Conservation (phyloP, 805 yeast species). For the Dipodascus albidus region DNA sequence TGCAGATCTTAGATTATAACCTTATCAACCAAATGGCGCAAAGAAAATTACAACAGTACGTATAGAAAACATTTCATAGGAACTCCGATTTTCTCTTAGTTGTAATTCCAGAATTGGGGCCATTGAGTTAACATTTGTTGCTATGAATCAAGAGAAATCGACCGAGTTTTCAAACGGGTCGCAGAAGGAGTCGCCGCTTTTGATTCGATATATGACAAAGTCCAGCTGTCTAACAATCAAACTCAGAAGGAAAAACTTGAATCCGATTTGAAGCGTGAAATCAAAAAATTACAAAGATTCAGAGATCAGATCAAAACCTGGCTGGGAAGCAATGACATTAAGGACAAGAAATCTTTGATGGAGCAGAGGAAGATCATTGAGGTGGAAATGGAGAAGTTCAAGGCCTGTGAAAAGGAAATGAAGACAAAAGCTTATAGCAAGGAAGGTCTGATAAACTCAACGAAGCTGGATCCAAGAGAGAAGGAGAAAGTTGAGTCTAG, state of each 20-base stretch:
- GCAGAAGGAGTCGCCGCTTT: conserved; percentile 82
- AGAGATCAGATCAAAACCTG: conserved; percentile 94
- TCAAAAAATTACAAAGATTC: conserved; percentile 84
- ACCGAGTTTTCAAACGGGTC: conserved; percentile 83
- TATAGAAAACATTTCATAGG: too few species aligned
- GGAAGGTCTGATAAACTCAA: conserved; percentile 74
- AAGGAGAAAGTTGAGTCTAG: conserved; percentile 65
- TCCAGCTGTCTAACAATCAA: conserved; percentile 66
- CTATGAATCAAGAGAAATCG: conserved; percentile 50
- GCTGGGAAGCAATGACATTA: conserved; percentile 84
- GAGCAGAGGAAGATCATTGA: conserved; percentile 63
- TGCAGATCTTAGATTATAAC: too few species aligned
- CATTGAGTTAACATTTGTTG: neutral
- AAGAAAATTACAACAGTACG: neutral
- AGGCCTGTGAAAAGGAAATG: conserved; percentile 84
- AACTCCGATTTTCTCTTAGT: too few species aligned
- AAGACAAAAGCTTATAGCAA: conserved; percentile 90
- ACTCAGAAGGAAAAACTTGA: conserved; percentile 92
- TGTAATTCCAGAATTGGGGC: too few species aligned
- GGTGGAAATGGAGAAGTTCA: conserved; percentile 83
- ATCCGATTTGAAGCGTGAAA: conserved; percentile 84
- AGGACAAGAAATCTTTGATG: conserved; percentile 70
- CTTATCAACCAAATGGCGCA: neutral
- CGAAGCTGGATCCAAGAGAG: conserved; percentile 65
- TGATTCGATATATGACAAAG: conserved; percentile 77